Evolutionary conservation across 257 asterid species (phyloP).

Genomic region (Lantana camara): DNA sequence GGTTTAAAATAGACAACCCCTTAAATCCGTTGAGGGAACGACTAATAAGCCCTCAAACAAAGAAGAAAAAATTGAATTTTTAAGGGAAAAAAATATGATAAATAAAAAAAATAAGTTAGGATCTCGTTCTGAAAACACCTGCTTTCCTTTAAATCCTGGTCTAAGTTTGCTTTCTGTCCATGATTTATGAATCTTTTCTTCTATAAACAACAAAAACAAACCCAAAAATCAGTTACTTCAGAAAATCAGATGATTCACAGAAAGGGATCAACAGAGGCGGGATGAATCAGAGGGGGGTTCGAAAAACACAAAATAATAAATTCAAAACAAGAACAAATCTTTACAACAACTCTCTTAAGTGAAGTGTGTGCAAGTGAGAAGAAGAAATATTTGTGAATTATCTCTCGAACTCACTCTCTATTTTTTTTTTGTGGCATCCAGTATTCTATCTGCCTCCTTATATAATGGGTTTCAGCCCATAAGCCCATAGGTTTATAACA

Average conservation of each 20-base stretch:
- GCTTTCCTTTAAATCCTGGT: conserved; percentile 45
- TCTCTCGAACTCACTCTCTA: conserved; percentile 43
- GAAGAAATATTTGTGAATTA: conserved; percentile 28
- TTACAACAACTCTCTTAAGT: not conserved
- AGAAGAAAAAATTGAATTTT: not conserved
- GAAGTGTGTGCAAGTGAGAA: conserved; percentile 65
- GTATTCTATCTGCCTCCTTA: conserved; percentile 12
- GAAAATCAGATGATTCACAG: conserved; percentile 74
- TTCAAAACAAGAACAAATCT: too few species aligned
- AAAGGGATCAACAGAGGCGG: conserved; percentile 88
- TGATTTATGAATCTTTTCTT: not conserved
- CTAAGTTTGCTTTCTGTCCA: conserved; percentile 53
- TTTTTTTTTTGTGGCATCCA: conserved; percentile 27
- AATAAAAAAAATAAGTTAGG: conserved; percentile 26
- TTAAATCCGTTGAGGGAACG: conserved; percentile 49
- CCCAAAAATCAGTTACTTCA: conserved; percentile 35
- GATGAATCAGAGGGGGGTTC: conserved; percentile 42
- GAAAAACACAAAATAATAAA: not conserved
- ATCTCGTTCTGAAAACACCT: conserved; percentile 88
- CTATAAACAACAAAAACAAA: conserved; percentile 34
- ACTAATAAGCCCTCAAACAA: conserved; percentile 63
- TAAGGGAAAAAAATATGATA: conserved; percentile 13
- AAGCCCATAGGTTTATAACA: conserved; percentile 27
- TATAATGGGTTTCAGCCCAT: conserved; percentile 42
- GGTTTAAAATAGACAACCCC: conserved; percentile 76